phyloP scores from a whole-genome alignment of 371 early-diverging fungal genomes.

The Mortierella sp. region DNA sequence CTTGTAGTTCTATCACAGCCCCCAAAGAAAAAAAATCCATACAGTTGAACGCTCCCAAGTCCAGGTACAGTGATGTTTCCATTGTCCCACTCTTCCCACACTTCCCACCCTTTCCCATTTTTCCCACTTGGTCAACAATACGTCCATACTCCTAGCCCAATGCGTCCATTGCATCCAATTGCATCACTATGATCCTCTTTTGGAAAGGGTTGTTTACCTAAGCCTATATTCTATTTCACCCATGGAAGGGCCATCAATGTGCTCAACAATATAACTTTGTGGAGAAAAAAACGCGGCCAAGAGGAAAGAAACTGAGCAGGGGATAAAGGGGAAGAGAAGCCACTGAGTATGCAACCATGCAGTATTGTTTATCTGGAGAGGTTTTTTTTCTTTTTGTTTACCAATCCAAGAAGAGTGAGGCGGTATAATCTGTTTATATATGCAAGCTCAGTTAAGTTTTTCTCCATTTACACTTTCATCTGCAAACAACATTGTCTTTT shows the following conservation, averaged over 20 bases:
- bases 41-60: not conserved
- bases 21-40: not conserved
- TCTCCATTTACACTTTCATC: not conserved
- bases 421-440: not conserved
- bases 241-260: not conserved
- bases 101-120: slow-evolving; percentile 7
- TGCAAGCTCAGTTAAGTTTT: not conserved
- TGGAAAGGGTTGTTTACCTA: not conserved
- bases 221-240: not conserved
- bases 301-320: slow-evolving; percentile 5
- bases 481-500: not conserved
- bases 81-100: slow-evolving; percentile 13
- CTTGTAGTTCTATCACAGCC: slow-evolving; percentile 17
- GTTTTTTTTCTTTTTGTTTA: not conserved
- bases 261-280: slow-evolving; percentile 6
- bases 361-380: slow-evolving; percentile 10
- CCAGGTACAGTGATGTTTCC: slow-evolving; percentile 8
- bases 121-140: slow-evolving; percentile 2
- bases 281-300: slow-evolving; percentile 9
- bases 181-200: not conserved
- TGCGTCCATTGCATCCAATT: not conserved
- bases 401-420: not conserved
- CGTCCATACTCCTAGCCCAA: not conserved
- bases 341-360: slow-evolving; percentile 12
- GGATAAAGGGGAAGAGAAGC: not conserved